Percentiles rank a stretch among this genome's conserved stretches.
phyloP scores from a whole-genome alignment of 768 basidiomycete species.

The Boletus subparvulus region DNA sequence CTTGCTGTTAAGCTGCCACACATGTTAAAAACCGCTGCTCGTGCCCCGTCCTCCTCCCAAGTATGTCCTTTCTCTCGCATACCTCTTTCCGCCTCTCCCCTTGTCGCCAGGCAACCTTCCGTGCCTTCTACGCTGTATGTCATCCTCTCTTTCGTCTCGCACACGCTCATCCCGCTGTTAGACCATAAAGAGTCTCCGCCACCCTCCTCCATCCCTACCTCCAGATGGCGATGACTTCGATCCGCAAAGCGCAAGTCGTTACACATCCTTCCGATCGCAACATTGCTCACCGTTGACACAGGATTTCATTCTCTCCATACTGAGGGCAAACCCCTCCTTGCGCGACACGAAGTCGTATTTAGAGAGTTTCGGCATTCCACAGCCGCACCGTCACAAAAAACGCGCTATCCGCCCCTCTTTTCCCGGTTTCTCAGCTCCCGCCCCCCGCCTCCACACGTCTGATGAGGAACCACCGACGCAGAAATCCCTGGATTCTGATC shows the following conservation, averaged over 20 bases:
- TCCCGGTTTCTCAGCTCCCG: conserved; percentile 29
- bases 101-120: conserved; percentile 42
- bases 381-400: conserved; percentile 33
- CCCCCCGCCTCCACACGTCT: conserved; percentile 11
- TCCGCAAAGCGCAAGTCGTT: conserved; percentile 47
- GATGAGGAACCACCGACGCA: conserved; percentile 11
- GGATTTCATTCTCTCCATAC: conserved; percentile 96
- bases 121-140: conserved; percentile 58
- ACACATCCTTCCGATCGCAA: not conserved
- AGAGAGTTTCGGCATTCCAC: conserved; percentile 81
- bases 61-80: conserved; percentile 25
- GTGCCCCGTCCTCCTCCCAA: not conserved
- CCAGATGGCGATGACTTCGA: conserved; percentile 27
- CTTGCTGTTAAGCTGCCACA: conserved; percentile 12
- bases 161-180: conserved; percentile 24
- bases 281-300: conserved; percentile 34
- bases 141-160: not conserved
- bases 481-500: conserved; percentile 33
- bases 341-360: conserved; percentile 91
- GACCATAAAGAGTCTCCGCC: conserved; percentile 34
- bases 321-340: conserved; percentile 88
- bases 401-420: conserved; percentile 18
- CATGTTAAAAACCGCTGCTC: conserved; percentile 24
- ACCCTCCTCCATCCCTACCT: conserved; percentile 5
- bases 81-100: conserved; percentile 27